These are phyloP conservation scores for Hemileccinum impolitum DNA, from an alignment of 768 basidiomycete species.

Conservation along the genomic window DNA sequence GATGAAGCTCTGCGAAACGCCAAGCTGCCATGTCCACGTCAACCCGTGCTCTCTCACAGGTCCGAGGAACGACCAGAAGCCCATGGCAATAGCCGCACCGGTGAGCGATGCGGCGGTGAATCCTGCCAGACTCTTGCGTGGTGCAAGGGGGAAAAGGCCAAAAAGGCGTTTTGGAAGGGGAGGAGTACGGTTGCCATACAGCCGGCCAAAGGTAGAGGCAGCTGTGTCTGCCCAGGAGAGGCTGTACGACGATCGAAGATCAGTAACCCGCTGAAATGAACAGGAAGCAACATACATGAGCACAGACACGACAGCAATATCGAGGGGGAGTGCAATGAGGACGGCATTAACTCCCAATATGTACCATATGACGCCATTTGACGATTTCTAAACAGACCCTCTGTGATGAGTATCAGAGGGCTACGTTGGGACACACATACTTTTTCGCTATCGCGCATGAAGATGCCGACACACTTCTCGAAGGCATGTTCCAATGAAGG, in stretches of 20 bases:
- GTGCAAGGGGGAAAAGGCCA: conserved; percentile 62
- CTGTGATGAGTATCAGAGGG: background rate
- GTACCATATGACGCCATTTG: conserved; percentile 89
- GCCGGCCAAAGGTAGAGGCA: conserved; percentile 88
- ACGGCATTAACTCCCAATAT: conserved; percentile 81
- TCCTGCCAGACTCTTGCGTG: conserved; percentile 81
- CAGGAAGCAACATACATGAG: conserved; percentile 62
- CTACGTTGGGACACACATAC: conserved; percentile 33
- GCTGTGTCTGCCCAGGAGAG: conserved; percentile 96
- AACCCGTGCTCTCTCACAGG: conserved; percentile 42
- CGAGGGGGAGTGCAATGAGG: conserved; percentile 72
- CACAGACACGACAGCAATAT: conserved; percentile 86
- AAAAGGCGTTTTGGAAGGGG: conserved; percentile 50
- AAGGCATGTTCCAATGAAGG: conserved; percentile 65
- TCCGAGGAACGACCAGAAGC: conserved; percentile 69
- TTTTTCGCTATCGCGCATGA: conserved; percentile 90
- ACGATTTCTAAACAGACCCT: conserved; percentile 38
- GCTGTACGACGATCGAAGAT: conserved; percentile 36
- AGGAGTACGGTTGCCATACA: conserved; percentile 70
- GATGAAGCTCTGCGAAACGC: conserved; percentile 37
- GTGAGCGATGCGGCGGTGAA: conserved; percentile 77
- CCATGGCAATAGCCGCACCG: conserved; percentile 59
- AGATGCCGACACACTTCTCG: conserved; percentile 68
- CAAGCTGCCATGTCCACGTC: conserved; percentile 57
- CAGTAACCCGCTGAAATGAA: background rate